Base-by-base conservation (phyloP, 345 rosid genomes). In the Citrus mangshanensis region DNA sequence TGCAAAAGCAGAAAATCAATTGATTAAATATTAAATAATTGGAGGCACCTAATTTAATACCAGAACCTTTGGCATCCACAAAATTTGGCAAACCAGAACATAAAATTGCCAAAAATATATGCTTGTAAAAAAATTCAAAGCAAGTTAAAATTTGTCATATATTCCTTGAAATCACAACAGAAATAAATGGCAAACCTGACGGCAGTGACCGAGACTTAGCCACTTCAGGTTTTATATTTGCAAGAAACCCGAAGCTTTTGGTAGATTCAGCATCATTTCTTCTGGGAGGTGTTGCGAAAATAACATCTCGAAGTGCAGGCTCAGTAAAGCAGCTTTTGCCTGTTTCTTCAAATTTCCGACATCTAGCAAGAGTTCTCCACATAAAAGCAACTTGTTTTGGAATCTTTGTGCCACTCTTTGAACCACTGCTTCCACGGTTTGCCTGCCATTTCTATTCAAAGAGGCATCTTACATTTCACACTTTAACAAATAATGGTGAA, bases 241-340 rank as follows among this genome's bases (percentile, higher is more conserved):
- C 67, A 37, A 51, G 16, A 38, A 56, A 59, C 70, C 59, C 46
- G 62, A 14, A 38, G 58, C 40, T 64, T 75, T 34, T 67, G 19
- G 12, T 10, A 64, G 84, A 51, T 68, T 76, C 86, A 56, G 71
- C 66, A 56, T 63, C 75, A 68, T 65, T 71, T 81, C 63, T 77
- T 59, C 40, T 24, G 75, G 79, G 74, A 68, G 89, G 80, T 46
- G 82, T 25, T 70, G 86, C 82, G 37, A 80, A 78, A 75, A 88
- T 81, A 77, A 79, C 79, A 77, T 89, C 93, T 27, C 83, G 83
- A 63, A 87, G 82, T 67, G 85, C 60, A 81, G 91, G 86, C 58
- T 90, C 90, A 35, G 81, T 60, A 68, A 88, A 90, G 85, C 93
- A 87, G 75, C 90, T 88, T 77, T 79, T 83, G 59, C 89, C 93